phyloP scores from a whole-genome alignment of 306 rosid genomes.

The Prunus padus region DNA sequence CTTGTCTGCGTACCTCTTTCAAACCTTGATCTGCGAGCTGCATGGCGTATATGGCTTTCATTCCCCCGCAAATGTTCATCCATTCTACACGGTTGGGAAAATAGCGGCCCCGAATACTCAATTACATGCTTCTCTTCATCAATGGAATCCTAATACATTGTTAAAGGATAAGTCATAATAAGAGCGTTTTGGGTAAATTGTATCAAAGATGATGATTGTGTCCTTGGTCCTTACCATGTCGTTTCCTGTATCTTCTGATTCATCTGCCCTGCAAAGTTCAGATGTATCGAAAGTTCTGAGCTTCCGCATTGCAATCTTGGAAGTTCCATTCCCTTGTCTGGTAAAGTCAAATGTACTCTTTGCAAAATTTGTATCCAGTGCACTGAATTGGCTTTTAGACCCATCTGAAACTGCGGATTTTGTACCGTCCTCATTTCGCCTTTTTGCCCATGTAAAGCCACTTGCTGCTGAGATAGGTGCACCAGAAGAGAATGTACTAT shows the following conservation, averaged over 20 bases:
- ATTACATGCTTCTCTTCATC: slow-evolving; percentile 28
- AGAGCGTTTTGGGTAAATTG: background rate
- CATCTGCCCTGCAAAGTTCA: slow-evolving; percentile 15
- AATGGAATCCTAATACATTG: slow-evolving; percentile 32
- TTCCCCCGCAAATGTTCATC: slow-evolving; percentile 51
- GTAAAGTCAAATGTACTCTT: slow-evolving; percentile 45
- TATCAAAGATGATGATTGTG: slow-evolving; percentile 1
- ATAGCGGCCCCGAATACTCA: slow-evolving; percentile 51
- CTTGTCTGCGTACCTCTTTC: slow-evolving; percentile 57
- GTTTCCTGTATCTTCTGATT: slow-evolving; percentile 11
- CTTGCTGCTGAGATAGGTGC: slow-evolving; percentile 50
- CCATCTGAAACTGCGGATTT: slow-evolving; percentile 79
- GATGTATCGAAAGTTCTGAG: slow-evolving; percentile 46
- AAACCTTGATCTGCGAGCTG: slow-evolving; percentile 68
- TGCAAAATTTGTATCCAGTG: slow-evolving; percentile 76
- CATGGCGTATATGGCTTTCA: slow-evolving; percentile 50
- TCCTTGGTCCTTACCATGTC: slow-evolving; percentile 32
- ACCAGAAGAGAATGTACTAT: slow-evolving; percentile 47
- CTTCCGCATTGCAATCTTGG: slow-evolving; percentile 29
- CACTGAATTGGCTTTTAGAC: slow-evolving; percentile 80
- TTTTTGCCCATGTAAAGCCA: slow-evolving; percentile 69
- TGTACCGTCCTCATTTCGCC: slow-evolving; percentile 51
- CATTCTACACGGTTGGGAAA: slow-evolving; percentile 31
- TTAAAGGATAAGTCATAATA: background rate
- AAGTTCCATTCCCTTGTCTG: slow-evolving; percentile 28